Evolutionary conservation across 225 moss, liverwort and hornwort genomes (phyloP), one percentile per base, ranked within the genome.

Genomic region (Lunularia cruciata): DNA sequence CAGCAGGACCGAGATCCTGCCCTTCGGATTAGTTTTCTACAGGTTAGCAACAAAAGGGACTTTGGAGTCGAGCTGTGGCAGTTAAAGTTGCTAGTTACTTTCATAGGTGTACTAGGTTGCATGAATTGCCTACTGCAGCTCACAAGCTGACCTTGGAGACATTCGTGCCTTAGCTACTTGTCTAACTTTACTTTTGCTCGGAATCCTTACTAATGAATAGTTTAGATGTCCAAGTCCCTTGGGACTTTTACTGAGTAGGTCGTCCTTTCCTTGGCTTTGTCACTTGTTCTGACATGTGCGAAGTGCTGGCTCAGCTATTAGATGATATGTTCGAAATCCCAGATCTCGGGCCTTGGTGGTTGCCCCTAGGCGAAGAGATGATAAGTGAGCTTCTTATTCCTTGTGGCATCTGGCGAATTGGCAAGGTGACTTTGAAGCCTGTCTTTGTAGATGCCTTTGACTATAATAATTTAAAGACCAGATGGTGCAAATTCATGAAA

Each of bases 311-410:
- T 28, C 48, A 95, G 91, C 85, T 95, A 46, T 55, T 95, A 73
- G 86, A 95, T 60, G 91, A 95, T 70, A 61, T 91, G 42, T 91
- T 95, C 72, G 94, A 95, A 71, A 85, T 82, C 73, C 69, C 77
- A 40, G 78, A 85, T 72, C 76, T 95, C 76, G 84, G 69, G 38
- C 38, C 70, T 27, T 95, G 81, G 68, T 95, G 91, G 91, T 30
- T 80, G 68, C 76, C 82, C 70, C 83, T 91, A 67, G 83, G 91
- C 70, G 52, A 75, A 30, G 69, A 81, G 26, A 59, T 95, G 62
- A 84, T 95, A 69, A 69, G 73, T 16, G 69, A 75, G 34, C 67
- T 91, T 45, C 53, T 95, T 6, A 75, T 88, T 34, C 89, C 91
- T 0, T 91, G 88, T 70, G 83, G 77, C 32, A 78, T 91, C 70